Evolutionary conservation across 495 filamentous ascomycete species (phyloP).

Genomic region (Xylaria scruposa): DNA sequence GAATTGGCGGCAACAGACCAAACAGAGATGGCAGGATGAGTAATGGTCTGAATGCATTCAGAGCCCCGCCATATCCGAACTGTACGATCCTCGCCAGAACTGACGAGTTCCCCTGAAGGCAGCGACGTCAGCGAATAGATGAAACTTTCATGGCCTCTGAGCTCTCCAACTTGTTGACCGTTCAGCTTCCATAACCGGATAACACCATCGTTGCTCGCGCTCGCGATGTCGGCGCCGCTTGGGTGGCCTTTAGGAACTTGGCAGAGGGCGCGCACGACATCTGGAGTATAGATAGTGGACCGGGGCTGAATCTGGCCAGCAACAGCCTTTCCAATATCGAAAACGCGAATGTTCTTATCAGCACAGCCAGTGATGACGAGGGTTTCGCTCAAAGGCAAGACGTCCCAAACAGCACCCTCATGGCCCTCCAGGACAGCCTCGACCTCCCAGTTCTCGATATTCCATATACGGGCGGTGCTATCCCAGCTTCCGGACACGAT

Average conservation of each 20-base stretch:
- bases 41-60: conserved; percentile 92
- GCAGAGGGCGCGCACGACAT: conserved; percentile 87
- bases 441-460: conserved; percentile 75
- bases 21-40: conserved; percentile 95
- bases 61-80: conserved; percentile 83
- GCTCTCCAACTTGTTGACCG: conserved; percentile 72
- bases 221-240: conserved; percentile 84
- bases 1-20: conserved; percentile 86
- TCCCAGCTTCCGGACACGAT: conserved; percentile 98
- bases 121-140: conserved; percentile 85
- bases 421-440: conserved; percentile 76
- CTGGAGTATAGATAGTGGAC: conserved; percentile 74
- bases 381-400: conserved; percentile 79
- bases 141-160: conserved; percentile 92
- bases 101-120: conserved; percentile 86
- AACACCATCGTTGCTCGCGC: conserved; percentile 85
- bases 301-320: conserved; percentile 80
- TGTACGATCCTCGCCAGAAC: conserved; percentile 92
- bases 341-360: conserved; percentile 87
- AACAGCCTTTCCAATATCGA: conserved; percentile 68
- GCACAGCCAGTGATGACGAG: conserved; percentile 91
- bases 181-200: conserved; percentile 84
- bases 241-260: conserved; percentile 76
- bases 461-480: conserved; percentile 80
- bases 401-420: conserved; percentile 83